A percentile compares a stretch with the other conserved stretches of the same genome.
These are phyloP conservation scores for Xerocomus cyaneibrunnescens DNA, from an alignment of 1,284 basidiomycete genomes.

Conservation along the genomic window DNA sequence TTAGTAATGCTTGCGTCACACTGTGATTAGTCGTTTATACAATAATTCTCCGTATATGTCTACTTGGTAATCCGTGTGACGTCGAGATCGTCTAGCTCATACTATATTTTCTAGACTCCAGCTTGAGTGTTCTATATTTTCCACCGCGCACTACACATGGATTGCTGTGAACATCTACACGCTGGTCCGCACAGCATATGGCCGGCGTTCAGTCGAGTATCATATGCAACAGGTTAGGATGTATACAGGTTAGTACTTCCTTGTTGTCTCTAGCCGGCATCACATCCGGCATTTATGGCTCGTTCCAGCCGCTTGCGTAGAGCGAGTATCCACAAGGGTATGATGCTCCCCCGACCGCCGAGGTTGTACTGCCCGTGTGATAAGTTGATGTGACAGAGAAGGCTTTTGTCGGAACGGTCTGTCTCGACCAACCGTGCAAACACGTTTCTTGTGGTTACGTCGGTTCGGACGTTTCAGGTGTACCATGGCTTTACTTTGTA, in stretches of 20 bases:
- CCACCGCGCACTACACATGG: not conserved
- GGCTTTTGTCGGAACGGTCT: not conserved
- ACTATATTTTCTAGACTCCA: no score
- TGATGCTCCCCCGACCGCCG: not conserved
- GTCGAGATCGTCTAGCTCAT: not conserved
- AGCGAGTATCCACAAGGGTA: not conserved
- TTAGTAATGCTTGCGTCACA: not conserved
- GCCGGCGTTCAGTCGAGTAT: no score
- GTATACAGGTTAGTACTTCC: not conserved
- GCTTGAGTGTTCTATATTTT: no score
- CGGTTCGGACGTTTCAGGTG: no score
- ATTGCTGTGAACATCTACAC: not conserved
- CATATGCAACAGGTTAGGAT: no score
- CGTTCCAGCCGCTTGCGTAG: not conserved
- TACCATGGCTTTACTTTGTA: not conserved
- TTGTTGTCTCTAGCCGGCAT: not conserved
- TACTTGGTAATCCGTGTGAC: not conserved
- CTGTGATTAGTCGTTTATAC: not conserved
- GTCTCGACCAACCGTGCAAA: not conserved
- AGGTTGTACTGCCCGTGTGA: not conserved
- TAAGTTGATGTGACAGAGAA: no score
- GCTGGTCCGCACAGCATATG: not conserved
- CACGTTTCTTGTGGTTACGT: not conserved
- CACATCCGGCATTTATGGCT: not conserved
- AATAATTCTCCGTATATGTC: not conserved